A percentile compares a stretch with the other conserved stretches of the same genome.
Evolutionary conservation across 495 filamentous ascomycete species (phyloP).

Genomic region (Penicillium canescens): DNA sequence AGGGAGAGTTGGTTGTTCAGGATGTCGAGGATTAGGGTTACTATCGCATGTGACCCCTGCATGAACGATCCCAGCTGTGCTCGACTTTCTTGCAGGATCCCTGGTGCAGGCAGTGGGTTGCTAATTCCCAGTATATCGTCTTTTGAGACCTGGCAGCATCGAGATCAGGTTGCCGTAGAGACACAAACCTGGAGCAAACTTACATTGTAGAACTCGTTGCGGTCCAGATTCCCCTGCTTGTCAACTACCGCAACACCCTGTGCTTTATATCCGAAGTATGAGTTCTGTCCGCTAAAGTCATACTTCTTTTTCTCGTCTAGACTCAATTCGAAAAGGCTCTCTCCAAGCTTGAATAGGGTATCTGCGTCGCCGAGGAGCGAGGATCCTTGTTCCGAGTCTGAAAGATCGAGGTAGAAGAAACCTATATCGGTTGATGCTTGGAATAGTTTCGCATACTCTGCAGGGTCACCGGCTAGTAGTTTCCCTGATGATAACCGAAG

Average conservation of each 20-base stretch:
- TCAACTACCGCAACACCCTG: conserved; percentile 53
- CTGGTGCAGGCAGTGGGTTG: conserved; percentile 45
- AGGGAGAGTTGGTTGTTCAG: conserved; percentile 53
- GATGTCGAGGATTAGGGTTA: conserved; percentile 46
- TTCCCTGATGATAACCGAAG: conserved; percentile 53
- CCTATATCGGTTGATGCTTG: conserved; percentile 54
- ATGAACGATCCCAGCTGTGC: conserved; percentile 49
- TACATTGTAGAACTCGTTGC: conserved; percentile 67
- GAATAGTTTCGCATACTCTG: conserved; percentile 47
- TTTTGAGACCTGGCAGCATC: conserved; percentile 40
- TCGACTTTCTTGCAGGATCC: conserved; percentile 37
- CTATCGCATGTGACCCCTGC: conserved; percentile 46
- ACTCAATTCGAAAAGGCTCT: conserved; percentile 48
- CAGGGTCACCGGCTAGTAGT: conserved; percentile 38
- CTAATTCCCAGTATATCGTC: conserved; percentile 53
- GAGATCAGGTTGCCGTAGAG: background rate
- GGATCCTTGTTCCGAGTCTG: conserved; percentile 35
- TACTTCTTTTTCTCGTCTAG: conserved; percentile 56
- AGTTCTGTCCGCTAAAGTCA: conserved; percentile 40
- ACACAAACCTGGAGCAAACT: background rate
- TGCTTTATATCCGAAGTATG: conserved; percentile 58
- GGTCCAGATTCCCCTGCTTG: conserved; percentile 51
- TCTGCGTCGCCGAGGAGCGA: conserved; percentile 46
- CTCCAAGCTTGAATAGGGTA: conserved; percentile 44
- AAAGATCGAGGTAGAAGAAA: conserved; percentile 64